phyloP scores from a whole-genome alignment of 345 rosid species.

The Rhodamnia argentea region DNA sequence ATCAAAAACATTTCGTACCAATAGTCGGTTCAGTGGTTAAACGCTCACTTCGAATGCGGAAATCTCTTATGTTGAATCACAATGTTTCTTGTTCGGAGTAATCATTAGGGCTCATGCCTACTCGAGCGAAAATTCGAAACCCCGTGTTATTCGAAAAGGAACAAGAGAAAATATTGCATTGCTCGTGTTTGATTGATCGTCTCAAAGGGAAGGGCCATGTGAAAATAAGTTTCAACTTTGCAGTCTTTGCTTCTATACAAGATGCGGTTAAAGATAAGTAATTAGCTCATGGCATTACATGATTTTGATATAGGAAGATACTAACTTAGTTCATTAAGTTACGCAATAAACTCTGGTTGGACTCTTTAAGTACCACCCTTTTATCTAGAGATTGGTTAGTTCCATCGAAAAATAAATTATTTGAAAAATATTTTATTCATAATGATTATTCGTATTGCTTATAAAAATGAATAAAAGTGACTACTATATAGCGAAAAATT shows the following conservation, averaged over 20 bases:
- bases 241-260: neutral
- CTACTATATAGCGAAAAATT: neutral
- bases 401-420: too few relatives aligned
- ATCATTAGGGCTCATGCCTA: neutral
- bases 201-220: neutral
- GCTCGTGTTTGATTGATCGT: neutral
- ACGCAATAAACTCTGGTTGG: neutral
- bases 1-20: neutral
- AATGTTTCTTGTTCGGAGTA: neutral
- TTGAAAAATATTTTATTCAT: too few relatives aligned
- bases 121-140: neutral
- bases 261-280: neutral
- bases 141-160: neutral
- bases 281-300: neutral
- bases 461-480: too few relatives aligned
- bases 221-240: neutral
- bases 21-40: neutral
- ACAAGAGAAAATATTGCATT: neutral
- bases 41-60: neutral
- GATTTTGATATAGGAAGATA: neutral
- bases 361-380: neutral
- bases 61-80: neutral
- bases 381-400: neutral
- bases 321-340: too few relatives aligned
- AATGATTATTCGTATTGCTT: too few relatives aligned